Evolutionary conservation across 306 rosid species (phyloP).

Genomic region (Mimosa pudica): DNA sequence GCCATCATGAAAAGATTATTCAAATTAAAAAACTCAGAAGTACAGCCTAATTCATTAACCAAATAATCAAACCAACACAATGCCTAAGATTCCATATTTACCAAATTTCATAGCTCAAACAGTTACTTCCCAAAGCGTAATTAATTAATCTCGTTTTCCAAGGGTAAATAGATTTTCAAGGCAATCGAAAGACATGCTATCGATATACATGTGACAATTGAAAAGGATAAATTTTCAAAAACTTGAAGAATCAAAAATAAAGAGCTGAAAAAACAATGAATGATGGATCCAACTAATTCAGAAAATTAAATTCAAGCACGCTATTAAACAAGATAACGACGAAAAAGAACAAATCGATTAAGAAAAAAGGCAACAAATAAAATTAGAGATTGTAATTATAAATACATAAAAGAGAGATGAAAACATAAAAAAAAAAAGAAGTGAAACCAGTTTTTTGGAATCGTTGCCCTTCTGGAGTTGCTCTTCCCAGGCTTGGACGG

Average conservation of each 20-base stretch:
- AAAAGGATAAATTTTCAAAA: background rate
- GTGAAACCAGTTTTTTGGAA: conserved; percentile 58
- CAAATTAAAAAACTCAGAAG: background rate
- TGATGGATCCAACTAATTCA: background rate
- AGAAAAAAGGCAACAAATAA: background rate
- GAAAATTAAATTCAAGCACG: conserved; percentile 7
- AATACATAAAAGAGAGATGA: background rate
- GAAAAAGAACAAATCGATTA: conserved; percentile 39
- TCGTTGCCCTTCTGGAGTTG: conserved; percentile 65
- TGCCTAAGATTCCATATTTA: background rate
- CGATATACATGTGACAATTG: background rate
- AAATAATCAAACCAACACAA: background rate
- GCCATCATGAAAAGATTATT: background rate
- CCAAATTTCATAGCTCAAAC: background rate
- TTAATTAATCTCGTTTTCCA: background rate
- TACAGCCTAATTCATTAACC: background rate
- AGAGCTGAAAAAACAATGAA: background rate
- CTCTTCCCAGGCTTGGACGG: conserved; percentile 65
- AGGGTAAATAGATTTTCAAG: background rate
- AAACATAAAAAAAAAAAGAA: too few species aligned
- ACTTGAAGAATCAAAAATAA: background rate
- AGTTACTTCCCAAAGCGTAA: background rate
- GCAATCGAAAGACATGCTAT: background rate
- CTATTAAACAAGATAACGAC: background rate
- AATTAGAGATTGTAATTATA: too few species aligned